These are phyloP conservation scores for Cornus controversa DNA, from an alignment of 148 eudicot genomes.

Conservation along the genomic window DNA sequence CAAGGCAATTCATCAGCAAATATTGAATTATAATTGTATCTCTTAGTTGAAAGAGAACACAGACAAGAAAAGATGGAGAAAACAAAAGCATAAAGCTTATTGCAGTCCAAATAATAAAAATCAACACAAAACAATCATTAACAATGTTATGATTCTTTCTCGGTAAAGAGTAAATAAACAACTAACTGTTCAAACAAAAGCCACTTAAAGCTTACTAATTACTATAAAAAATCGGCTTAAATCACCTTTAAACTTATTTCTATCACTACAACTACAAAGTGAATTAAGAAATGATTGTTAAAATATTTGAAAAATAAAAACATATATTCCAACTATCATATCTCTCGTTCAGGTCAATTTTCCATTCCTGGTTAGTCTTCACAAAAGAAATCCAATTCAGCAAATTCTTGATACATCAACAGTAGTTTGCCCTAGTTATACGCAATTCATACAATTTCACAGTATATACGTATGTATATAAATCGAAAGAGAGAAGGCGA, in stretches of 20 bases:
- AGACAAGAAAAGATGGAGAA: background rate
- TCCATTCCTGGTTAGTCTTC: background rate
- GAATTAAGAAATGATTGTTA: background rate
- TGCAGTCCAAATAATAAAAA: background rate
- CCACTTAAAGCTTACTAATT: background rate
- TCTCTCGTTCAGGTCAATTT: background rate
- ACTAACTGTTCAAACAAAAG: background rate
- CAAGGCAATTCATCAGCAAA: background rate
- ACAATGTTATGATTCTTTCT: background rate
- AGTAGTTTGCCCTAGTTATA: background rate
- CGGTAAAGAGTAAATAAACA: background rate
- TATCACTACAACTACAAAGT: background rate
- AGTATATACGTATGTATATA: background rate
- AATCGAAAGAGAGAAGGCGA: background rate
- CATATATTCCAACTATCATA: background rate
- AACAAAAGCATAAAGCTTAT: background rate
- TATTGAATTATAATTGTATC: background rate
- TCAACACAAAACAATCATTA: background rate
- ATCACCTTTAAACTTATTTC: background rate
- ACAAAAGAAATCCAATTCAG: background rate
- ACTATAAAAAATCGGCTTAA: background rate
- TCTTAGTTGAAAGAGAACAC: too few relatives aligned
- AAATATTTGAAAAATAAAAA: background rate
- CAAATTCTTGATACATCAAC: background rate
- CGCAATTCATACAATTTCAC: background rate